phyloP scores from a whole-genome alignment of 352 stramenopile species.

The Phytophthora pistaciae region DNA sequence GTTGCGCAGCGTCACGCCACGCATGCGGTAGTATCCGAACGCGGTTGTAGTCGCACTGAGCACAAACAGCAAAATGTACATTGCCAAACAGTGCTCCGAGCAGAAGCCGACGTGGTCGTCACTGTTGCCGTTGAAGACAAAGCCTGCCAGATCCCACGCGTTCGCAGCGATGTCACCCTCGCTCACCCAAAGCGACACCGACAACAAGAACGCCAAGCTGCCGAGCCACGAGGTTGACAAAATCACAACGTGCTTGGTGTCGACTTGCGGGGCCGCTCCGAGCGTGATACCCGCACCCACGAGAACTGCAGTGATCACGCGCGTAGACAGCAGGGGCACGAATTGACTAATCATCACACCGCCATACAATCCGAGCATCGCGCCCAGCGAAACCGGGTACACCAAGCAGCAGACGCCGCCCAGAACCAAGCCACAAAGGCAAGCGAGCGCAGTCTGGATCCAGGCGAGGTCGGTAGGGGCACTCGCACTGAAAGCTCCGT shows the following conservation, averaged over 20 bases:
- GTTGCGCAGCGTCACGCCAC: conserved; percentile 41
- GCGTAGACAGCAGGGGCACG: conserved; percentile 65
- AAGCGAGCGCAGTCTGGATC: conserved; percentile 75
- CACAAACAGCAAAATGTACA: conserved; percentile 65
- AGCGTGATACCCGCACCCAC: conserved; percentile 52
- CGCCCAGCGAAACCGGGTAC: conserved; percentile 63
- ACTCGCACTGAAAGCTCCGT: conserved; percentile 68
- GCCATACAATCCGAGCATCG: conserved; percentile 73
- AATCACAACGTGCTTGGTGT: conserved; percentile 73
- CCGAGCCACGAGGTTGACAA: conserved; percentile 75
- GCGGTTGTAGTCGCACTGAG: conserved; percentile 48
- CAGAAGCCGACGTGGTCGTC: conserved; percentile 61
- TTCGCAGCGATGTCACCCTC: conserved; percentile 69
- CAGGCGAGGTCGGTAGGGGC: conserved; percentile 62
- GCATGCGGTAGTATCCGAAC: conserved; percentile 61
- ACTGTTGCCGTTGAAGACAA: conserved; percentile 65
- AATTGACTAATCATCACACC: conserved; percentile 73
- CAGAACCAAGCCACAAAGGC: conserved; percentile 78
- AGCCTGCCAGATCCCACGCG: conserved; percentile 73
- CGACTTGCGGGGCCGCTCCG: conserved; percentile 44
- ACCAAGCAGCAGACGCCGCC: conserved; percentile 73
- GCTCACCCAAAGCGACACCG: conserved; percentile 78
- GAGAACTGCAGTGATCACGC: conserved; percentile 62
- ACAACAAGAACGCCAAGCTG: conserved; percentile 70
- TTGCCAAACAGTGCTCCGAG: conserved; percentile 60